Base-by-base conservation (phyloP, 2,329 filamentous ascomycete species). In the Diaporthe sp. region DNA sequence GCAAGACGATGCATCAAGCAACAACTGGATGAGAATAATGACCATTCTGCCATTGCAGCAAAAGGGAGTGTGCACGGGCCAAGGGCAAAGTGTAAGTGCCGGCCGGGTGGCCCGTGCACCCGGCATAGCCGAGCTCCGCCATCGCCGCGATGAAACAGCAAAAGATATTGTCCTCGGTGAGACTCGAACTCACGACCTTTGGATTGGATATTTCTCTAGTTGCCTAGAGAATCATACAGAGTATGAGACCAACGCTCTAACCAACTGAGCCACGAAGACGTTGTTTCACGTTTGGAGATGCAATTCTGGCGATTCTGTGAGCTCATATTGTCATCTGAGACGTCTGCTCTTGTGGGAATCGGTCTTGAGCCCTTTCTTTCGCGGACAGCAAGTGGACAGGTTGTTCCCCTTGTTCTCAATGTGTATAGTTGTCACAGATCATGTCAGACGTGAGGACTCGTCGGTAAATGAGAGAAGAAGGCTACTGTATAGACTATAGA, bases 181-280 rank as follows among this genome's bases (percentile, higher is more conserved):
- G 74, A 72, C 54, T 76, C 74, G 74, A 76, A 76, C 74, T 76
- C 69, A 61, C 72, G 74, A 76, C 74, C 74, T 76, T 85, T 85
- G 85, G 81, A 83, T 83, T 77, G 77, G 76, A 77, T 79, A 73
- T 74, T 54, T 17, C 40, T 17, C 15, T 10, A 25, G 58, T 71
- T 22, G 6, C 4, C 71, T 35, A n/a, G 17, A 42, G 30, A 55
- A 60, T 73, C 66, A 73, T 67, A 47, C 33, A 78, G 66, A 76
- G 68, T 81, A 82, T 80, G 81, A 82, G 81, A 82, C 81, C 81
- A 81, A 83, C 82, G 82, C 82, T 82, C 80, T 83, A 83, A 82
- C 82, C 81, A 82, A 81, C 82, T 83, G 80, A 82, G 82, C 82
- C 81, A 83, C 78, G 77, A 79, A 80, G 79, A 80, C 78, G 40